These are phyloP conservation scores for Leucocoprinus sp. DNA, from an alignment of 768 basidiomycete species.

Conservation along the genomic window DNA sequence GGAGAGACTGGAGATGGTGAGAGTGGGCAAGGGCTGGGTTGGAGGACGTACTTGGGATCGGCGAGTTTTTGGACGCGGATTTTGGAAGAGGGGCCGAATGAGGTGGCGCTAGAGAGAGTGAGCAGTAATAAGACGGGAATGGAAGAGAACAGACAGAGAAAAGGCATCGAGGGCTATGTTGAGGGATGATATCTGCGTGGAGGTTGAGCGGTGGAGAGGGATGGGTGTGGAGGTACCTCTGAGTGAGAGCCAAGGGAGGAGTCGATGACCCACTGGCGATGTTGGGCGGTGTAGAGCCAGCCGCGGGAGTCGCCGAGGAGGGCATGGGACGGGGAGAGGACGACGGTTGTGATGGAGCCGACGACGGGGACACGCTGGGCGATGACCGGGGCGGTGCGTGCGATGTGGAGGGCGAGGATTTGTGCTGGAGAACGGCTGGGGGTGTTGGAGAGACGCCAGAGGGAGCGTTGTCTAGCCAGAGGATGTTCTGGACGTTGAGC, in stretches of 20 bases:
- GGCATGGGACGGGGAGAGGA: not conserved
- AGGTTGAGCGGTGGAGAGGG: too few relatives aligned
- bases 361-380: too few relatives aligned
- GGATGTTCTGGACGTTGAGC: too few relatives aligned
- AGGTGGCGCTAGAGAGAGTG: conserved; percentile 9
- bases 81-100: conserved; percentile 5
- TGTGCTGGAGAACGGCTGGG: too few relatives aligned
- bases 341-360: not conserved
- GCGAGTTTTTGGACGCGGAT: conserved; percentile 7
- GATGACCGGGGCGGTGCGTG: too few relatives aligned
- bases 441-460: too few relatives aligned
- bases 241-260: not conserved
- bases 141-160: not conserved
- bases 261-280: not conserved
- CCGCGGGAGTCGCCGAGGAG: conserved; percentile 38
- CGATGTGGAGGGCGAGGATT: too few relatives aligned
- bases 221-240: not conserved
- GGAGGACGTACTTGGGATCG: not conserved
- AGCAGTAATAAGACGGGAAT: not conserved
- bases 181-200: conserved; percentile 4
- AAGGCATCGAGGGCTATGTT: not conserved
- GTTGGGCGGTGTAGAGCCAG: conserved; percentile 22
- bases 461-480: too few relatives aligned
- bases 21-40: not conserved
- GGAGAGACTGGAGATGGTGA: not conserved